Conservation (phyloP, 805 yeast species). For the Schwanniomyces yamadae region DNA sequence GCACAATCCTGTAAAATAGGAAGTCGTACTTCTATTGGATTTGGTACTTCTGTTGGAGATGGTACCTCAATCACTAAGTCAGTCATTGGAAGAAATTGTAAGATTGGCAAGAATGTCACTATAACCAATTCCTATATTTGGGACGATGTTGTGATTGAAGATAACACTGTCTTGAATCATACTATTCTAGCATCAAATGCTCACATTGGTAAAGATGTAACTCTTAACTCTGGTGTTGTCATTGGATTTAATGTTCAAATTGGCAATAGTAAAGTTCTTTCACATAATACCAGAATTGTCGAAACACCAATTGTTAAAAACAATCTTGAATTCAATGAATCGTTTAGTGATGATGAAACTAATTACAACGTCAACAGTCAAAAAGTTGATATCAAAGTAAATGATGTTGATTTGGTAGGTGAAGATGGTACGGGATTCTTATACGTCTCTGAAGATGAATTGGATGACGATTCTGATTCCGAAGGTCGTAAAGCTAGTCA, state of each 20-base stretch:
- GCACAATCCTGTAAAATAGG: conserved; percentile 92
- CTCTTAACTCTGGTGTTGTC: conserved; percentile 67
- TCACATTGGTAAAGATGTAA: conserved; percentile 50
- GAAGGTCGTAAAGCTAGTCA: conserved; percentile 34
- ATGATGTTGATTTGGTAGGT: conserved; percentile 46
- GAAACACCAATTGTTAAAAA: conserved; percentile 43
- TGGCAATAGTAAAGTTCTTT: conserved; percentile 51
- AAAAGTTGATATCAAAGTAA: conserved; percentile 29
- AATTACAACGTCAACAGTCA: conserved; percentile 17
- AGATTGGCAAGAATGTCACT: conserved; percentile 72
- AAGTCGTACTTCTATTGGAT: conserved; percentile 79
- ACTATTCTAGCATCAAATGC: conserved; percentile 73
- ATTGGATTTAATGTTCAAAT: conserved; percentile 74
- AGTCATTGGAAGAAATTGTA: conserved; percentile 83
- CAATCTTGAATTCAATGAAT: conserved; percentile 21
- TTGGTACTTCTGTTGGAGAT: conserved; percentile 73
- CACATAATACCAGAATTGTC: conserved; percentile 52
- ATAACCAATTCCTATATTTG: conserved; percentile 80
- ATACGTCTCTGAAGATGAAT: conserved; percentile 48
- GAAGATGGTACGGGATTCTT: conserved; percentile 50
- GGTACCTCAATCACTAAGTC: conserved; percentile 64
- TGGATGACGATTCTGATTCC: conserved; percentile 37
- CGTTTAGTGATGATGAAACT: conserved; percentile 30
- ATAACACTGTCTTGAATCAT: conserved; percentile 55
- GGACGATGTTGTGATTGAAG: conserved; percentile 77